A percentile compares a stretch with the other conserved stretches of the same genome.
phyloP scores from a whole-genome alignment of 1,139 yeast species.

The Candida labiduridarum region DNA sequence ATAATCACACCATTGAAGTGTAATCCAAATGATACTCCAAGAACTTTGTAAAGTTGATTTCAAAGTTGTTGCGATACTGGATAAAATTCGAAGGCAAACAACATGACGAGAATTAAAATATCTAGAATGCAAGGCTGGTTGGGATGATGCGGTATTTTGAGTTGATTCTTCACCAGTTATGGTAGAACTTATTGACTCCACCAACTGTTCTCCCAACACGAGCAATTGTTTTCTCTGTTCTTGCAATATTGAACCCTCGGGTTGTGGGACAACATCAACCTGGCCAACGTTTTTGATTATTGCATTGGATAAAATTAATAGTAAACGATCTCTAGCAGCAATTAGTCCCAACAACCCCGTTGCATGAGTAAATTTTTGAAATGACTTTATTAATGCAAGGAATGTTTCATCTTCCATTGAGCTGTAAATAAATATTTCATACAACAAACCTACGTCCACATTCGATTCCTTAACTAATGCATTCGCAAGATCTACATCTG shows the following conservation, averaged over 20 bases:
- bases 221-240: constrained; percentile 39
- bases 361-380: constrained; percentile 81
- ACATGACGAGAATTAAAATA: constrained; percentile 64
- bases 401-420: constrained; percentile 68
- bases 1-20: constrained; percentile 77
- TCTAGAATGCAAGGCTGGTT: constrained; percentile 29
- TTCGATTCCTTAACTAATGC: constrained; percentile 47
- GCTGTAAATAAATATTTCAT: constrained; percentile 59
- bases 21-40: constrained; percentile 69
- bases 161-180: constrained; percentile 36
- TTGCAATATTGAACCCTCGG: constrained; percentile 10
- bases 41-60: constrained; percentile 69
- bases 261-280: constrained; percentile 13
- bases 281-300: constrained; percentile 45
- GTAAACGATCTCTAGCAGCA: constrained; percentile 60
- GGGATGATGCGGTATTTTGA: neutral
- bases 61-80: constrained; percentile 74
- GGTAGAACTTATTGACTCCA: constrained; percentile 42
- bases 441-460: constrained; percentile 48
- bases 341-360: constrained; percentile 70
- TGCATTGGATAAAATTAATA: constrained; percentile 58
- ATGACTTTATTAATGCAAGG: constrained; percentile 64
- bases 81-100: constrained; percentile 75
- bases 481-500: constrained; percentile 41
- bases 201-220: constrained; percentile 63